Base-by-base conservation (phyloP, 192 early-diverging fungal species). In the Dissophora globulifera region DNA sequence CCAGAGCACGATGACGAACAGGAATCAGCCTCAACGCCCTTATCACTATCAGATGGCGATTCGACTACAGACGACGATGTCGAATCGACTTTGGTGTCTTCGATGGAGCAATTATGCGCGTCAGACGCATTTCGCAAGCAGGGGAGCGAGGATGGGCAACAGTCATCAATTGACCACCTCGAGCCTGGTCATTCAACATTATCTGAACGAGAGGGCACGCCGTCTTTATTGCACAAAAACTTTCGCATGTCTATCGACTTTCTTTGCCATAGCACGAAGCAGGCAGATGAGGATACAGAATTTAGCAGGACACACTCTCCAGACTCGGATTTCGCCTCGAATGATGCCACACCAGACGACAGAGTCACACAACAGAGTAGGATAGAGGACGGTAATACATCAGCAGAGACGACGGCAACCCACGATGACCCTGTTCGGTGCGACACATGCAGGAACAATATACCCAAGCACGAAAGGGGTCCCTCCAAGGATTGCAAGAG, bases 181-280 rank as follows among this genome's bases (percentile, higher is more conserved):
- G n/a, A n/a, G n/a, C n/a, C n/a, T n/a, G n/a, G n/a, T n/a, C n/a
- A n/a, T n/a, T n/a, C n/a, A n/a, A n/a, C n/a, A n/a, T n/a, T n/a
- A n/a, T n/a, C n/a, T n/a, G n/a, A n/a, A n/a, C n/a, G n/a, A n/a
- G n/a, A n/a, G n/a, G n/a, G n/a, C n/a, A n/a, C n/a, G n/a, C n/a
- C n/a, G n/a, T n/a, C n/a, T n/a, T n/a, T n/a, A n/a, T n/a, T n/a
- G n/a, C n/a, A n/a, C n/a, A 62, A 50, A 41, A 65, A 50, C 22
- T 54, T 54, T 27, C 61, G 62, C 16, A 65, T 65, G 62, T 65
- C 62, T 17, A 43, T 65, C 15, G 50, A 53, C 25, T 65, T 65
- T 33, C 52, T 65, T 30, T 54, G 62, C 42, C 62, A 54, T 30
- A 63, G 25, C 40, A 25, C 38, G 6, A 31, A 17, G 12, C 48